Evolutionary conservation across 768 basidiomycete genomes (phyloP).

Genomic region (Tylopilus rubrobrunneus): DNA sequence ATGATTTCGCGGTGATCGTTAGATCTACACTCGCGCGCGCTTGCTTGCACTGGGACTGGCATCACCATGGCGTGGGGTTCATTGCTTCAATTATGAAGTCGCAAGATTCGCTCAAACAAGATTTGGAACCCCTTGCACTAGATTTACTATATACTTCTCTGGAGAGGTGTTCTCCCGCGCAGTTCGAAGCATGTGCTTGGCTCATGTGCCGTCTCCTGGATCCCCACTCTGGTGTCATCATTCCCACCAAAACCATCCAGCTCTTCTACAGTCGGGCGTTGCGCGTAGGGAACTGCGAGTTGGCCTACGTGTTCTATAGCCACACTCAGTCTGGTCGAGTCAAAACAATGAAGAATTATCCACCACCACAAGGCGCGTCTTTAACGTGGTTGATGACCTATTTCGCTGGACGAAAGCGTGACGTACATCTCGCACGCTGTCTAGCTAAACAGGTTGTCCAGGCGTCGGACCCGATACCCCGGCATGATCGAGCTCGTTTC

Average conservation of each 20-base stretch:
- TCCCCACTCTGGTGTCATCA: slow-evolving; percentile 23
- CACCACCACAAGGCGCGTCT: slow-evolving; percentile 44
- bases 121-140: slow-evolving; percentile 35
- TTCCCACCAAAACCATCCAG: slow-evolving; percentile 43
- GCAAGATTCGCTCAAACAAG: slow-evolving; percentile 18
- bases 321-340: slow-evolving; percentile 38
- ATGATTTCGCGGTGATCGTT: slow-evolving; percentile 46
- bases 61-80: slow-evolving; percentile 37
- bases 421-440: slow-evolving; percentile 44
- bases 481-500: slow-evolving; percentile 44
- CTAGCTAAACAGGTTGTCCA: slow-evolving; percentile 50
- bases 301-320: slow-evolving; percentile 45
- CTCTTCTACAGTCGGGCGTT: slow-evolving; percentile 44
- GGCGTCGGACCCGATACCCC: slow-evolving; percentile 37
- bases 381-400: slow-evolving; percentile 53
- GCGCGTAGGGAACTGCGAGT: slow-evolving; percentile 23
- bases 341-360: slow-evolving; percentile 37
- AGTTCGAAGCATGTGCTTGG: slow-evolving; percentile 38
- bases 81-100: slow-evolving; percentile 30
- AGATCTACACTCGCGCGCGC: slow-evolving; percentile 47
- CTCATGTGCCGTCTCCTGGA: slow-evolving; percentile 41
- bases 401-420: slow-evolving; percentile 36
- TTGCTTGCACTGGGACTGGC: slow-evolving; percentile 55
- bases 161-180: slow-evolving; percentile 31
- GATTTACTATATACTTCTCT: slow-evolving; percentile 44